Percentiles rank a stretch among this genome's conserved stretches.
phyloP scores from a whole-genome alignment of 352 stramenopile species.

The Peronospora tabacina region DNA sequence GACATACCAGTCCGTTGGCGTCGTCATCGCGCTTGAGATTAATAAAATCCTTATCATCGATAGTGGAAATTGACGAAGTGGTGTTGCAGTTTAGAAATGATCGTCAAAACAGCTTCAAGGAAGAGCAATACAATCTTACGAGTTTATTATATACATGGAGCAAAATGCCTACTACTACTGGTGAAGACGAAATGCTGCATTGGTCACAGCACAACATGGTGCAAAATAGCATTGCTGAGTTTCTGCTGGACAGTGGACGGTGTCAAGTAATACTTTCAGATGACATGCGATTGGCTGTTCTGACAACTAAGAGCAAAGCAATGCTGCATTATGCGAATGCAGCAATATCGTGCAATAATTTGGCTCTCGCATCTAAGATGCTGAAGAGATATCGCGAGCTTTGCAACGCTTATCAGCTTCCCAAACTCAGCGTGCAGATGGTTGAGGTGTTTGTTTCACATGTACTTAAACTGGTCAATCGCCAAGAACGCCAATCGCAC shows the following conservation, averaged over 20 bases:
- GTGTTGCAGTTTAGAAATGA: conserved; percentile 20
- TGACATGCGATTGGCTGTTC: conserved; percentile 21
- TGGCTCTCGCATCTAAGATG: conserved; percentile 65
- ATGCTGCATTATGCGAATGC: conserved; percentile 69
- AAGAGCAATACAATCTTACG: conserved; percentile 12
- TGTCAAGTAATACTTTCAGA: conserved; percentile 31
- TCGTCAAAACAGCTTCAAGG: conserved; percentile 2
- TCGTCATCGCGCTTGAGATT: conserved; percentile 43
- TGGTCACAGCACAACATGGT: conserved; percentile 67
- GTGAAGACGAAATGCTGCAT: conserved; percentile 40
- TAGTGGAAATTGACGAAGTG: conserved; percentile 55
- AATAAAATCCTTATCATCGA: conserved; percentile 55
- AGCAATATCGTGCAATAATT: conserved; percentile 55
- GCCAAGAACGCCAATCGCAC: conserved; percentile 38
- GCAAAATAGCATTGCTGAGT: conserved; percentile 33
- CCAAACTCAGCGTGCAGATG: conserved; percentile 73
- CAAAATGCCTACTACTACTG: conserved; percentile 30
- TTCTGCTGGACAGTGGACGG: conserved; percentile 26
- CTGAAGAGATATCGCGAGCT: conserved; percentile 70
- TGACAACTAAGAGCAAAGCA: conserved; percentile 29
- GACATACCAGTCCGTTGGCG: conserved; percentile 39
- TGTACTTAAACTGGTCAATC: conserved; percentile 64
- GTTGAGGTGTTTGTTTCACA: conserved; percentile 77
- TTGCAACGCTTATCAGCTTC: conserved; percentile 55
- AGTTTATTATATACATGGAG: conserved; percentile 39